Percentiles rank a stretch among this genome's conserved stretches.
These are phyloP conservation scores for Nemania sp. DNA, from an alignment of 2,329 filamentous ascomycete genomes.

Conservation along the genomic window DNA sequence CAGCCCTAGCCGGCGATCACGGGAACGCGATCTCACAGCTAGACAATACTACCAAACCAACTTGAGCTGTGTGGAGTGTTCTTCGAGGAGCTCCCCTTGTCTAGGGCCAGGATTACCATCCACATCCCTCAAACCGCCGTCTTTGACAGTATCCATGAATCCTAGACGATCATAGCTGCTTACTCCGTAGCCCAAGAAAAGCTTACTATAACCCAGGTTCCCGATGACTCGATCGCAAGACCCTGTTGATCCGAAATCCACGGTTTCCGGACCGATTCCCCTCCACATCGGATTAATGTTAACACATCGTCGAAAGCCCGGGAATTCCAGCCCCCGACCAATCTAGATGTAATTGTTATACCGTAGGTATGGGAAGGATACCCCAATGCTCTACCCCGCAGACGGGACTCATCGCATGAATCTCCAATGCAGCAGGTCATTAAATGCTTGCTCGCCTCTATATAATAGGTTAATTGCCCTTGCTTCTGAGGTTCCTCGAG, in stretches of 20 bases:
- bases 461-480: constrained; percentile 7
- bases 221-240: background rate
- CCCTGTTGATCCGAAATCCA: background rate
- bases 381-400: constrained; percentile 24
- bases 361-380: background rate
- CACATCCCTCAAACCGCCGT: constrained; percentile 9
- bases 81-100: constrained; percentile 21
- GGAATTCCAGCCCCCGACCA: constrained; percentile 3
- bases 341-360: background rate
- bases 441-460: constrained; percentile 13
- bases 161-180: constrained; percentile 22
- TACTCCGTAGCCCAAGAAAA: constrained; percentile 13
- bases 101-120: constrained; percentile 19
- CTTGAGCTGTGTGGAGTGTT: constrained; percentile 16
- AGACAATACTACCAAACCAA: constrained; percentile 17
- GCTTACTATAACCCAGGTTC: constrained; percentile 30
- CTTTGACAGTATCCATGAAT: constrained; percentile 26
- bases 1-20: constrained; percentile 30
- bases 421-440: constrained; percentile 10
- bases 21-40: constrained; percentile 13
- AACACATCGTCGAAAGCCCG: constrained; percentile 23
- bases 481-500: background rate
- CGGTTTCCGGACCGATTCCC: constrained; percentile 19
- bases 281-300: constrained; percentile 20
- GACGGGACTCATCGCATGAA: constrained; percentile 26